Conservation (phyloP, 2,329 filamentous ascomycete genomes). For the Stagonosporopsis chrysanthemi region DNA sequence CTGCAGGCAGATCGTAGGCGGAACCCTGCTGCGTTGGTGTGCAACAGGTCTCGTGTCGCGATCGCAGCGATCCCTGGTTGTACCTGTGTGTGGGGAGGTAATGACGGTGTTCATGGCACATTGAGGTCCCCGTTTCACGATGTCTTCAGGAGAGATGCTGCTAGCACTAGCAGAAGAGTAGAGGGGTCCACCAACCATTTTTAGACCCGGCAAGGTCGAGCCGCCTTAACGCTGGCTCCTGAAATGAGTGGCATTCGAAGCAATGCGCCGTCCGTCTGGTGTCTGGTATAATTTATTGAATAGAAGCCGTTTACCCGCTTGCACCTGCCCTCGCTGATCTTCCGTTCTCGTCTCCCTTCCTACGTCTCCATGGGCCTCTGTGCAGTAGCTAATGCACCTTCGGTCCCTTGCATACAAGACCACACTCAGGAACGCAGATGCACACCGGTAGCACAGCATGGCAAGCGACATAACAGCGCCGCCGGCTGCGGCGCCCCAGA, state of each 20-base stretch:
- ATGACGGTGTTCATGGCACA: conserved; percentile 7
- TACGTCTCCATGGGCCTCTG: conserved; percentile 11
- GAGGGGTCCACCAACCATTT: conserved; percentile 16
- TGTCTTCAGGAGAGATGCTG: conserved; percentile 10
- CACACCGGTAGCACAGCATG: conserved; percentile 39
- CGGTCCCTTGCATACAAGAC: conserved; percentile 18
- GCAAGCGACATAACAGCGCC: conserved; percentile 39
- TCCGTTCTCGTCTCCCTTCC: conserved; percentile 3
- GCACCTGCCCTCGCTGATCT: conserved; percentile 26
- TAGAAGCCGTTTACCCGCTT: conserved; percentile 34
- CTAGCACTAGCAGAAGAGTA: conserved; percentile 14
- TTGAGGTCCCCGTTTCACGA: conserved; percentile 12
- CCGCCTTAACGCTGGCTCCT: conserved; percentile 19
- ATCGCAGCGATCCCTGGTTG: conserved; percentile 13
- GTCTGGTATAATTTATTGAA: conserved; percentile 17
- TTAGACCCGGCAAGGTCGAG: conserved; percentile 14
- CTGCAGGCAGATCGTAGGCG: conserved; percentile 6
- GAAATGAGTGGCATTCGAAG: conserved; percentile 19
- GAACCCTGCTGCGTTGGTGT: conserved; percentile 8
- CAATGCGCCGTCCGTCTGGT: conserved; percentile 13
- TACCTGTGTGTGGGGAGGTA: conserved; percentile 3
- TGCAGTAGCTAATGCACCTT: conserved; percentile 10
- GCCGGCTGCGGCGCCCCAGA: conserved; percentile 43
- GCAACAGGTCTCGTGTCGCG: conserved; percentile 6
- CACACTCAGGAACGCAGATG: conserved; percentile 21